Conservation (phyloP, 352 stramenopile genomes). For the Hyaloperonospora brassicae region DNA sequence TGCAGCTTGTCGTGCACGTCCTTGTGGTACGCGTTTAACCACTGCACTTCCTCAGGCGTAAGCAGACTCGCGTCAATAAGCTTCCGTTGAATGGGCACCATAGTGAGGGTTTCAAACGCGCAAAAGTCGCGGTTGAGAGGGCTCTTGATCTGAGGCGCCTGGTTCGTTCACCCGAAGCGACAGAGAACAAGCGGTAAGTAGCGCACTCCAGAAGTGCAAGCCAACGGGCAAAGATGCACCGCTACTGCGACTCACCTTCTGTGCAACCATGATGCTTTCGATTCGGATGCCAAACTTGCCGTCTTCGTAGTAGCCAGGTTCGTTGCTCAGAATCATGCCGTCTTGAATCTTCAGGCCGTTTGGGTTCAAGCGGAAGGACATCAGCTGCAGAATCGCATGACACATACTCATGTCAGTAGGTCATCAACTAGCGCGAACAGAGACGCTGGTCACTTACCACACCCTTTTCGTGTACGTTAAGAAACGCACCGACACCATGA, state of each 20-base stretch:
- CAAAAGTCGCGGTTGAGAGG: conserved; percentile 86
- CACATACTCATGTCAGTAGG: conserved; percentile 6
- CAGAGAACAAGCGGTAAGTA: conserved; percentile 5
- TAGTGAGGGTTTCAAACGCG: conserved; percentile 94
- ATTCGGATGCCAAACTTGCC: conserved; percentile 98
- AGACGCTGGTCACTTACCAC: conserved; percentile 33
- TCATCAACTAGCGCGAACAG: not conserved
- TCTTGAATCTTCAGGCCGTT: conserved; percentile 76
- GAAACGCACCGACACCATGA: conserved; percentile 93
- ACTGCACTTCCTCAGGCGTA: conserved; percentile 87
- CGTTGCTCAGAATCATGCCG: conserved; percentile 98
- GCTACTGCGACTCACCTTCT: conserved; percentile 59
- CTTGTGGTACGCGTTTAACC: conserved; percentile 93
- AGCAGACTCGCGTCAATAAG: conserved; percentile 92
- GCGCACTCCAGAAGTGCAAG: not conserved
- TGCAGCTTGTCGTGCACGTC: conserved; percentile 88
- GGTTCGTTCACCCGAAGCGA: not conserved
- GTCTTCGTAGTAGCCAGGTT: conserved; percentile 97
- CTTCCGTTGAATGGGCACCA: conserved; percentile 97
- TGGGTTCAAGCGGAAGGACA: conserved; percentile 82
- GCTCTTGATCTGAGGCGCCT: conserved; percentile 56
- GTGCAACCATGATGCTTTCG: conserved; percentile 95
- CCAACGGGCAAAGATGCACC: not conserved
- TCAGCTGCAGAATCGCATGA: conserved; percentile 27
- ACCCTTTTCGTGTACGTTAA: conserved; percentile 96